Conservation (phyloP, 2,329 filamentous ascomycete species). For the Cordyceps farinosa region DNA sequence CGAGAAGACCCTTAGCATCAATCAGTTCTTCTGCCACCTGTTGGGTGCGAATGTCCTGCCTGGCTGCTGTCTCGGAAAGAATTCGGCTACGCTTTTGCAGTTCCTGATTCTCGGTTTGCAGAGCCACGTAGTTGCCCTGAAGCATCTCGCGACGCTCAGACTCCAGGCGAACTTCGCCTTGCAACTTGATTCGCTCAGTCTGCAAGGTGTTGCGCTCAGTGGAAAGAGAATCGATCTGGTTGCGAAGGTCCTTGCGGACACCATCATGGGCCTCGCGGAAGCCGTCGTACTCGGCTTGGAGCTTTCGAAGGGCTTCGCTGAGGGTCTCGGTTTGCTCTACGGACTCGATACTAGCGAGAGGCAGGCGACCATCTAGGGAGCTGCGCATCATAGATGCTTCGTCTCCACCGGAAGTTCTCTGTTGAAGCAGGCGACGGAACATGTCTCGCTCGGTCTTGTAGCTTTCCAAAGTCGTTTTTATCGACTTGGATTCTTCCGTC, state of each 20-base stretch:
- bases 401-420: conserved; percentile 59
- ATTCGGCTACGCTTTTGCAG: conserved; percentile 77
- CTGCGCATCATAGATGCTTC: conserved; percentile 68
- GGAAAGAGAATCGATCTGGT: conserved; percentile 78
- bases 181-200: conserved; percentile 73
- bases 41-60: conserved; percentile 85
- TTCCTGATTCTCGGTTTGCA: conserved; percentile 81
- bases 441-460: conserved; percentile 96
- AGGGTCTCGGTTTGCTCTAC: conserved; percentile 58
- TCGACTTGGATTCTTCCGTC: conserved; percentile 79
- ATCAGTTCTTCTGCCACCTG: conserved; percentile 92
- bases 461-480: conserved; percentile 81
- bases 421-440: conserved; percentile 90
- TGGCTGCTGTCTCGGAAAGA: conserved; percentile 78
- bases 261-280: conserved; percentile 82
- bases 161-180: conserved; percentile 77
- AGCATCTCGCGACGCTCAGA: conserved; percentile 85
- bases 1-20: conserved; percentile 74
- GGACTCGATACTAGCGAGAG: conserved; percentile 57
- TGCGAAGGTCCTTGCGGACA: conserved; percentile 76
- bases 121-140: conserved; percentile 77
- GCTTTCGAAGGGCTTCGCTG: conserved; percentile 74
- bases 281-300: conserved; percentile 85
- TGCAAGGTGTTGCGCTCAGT: conserved; percentile 79
- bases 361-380: conserved; percentile 59